Conservation (phyloP, 1,139 yeast species). For the Pneumocystis carinii region DNA sequence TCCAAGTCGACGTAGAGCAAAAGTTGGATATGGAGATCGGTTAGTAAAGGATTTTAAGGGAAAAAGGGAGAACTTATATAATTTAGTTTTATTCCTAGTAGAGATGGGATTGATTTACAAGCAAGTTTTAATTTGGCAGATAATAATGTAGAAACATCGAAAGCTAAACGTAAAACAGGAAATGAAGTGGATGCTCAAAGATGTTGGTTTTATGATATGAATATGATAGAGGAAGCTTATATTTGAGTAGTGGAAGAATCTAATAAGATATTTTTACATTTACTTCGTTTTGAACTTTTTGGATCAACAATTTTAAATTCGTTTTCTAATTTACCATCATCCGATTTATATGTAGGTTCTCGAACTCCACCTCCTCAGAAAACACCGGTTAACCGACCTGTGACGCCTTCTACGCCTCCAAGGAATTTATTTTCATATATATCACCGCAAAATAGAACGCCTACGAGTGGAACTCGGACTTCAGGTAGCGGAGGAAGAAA, state of each 20-base stretch:
- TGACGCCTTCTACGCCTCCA: constrained; percentile 28
- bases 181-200: constrained; percentile 43
- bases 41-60: not conserved
- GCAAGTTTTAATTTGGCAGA: constrained; percentile 51
- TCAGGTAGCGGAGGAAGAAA: constrained; percentile 29
- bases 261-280: constrained; percentile 69
- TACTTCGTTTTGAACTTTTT: constrained; percentile 76
- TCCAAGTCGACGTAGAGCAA: not conserved
- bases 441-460: constrained; percentile 37
- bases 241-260: constrained; percentile 50
- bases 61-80: not conserved
- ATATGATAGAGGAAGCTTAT: constrained; percentile 25
- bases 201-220: not conserved
- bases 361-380: constrained; percentile 19
- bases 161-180: constrained; percentile 25
- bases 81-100: not conserved
- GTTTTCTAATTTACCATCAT: constrained; percentile 2
- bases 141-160: constrained; percentile 13
- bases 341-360: constrained; percentile 2
- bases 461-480: constrained; percentile 9
- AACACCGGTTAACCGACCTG: constrained; percentile 4
- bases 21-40: not conserved
- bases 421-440: constrained; percentile 56
- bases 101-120: constrained; percentile 58
- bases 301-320: constrained; percentile 28